phyloP scores from a whole-genome alignment of 345 rosid genomes.

The Eutrema yunnanense region DNA sequence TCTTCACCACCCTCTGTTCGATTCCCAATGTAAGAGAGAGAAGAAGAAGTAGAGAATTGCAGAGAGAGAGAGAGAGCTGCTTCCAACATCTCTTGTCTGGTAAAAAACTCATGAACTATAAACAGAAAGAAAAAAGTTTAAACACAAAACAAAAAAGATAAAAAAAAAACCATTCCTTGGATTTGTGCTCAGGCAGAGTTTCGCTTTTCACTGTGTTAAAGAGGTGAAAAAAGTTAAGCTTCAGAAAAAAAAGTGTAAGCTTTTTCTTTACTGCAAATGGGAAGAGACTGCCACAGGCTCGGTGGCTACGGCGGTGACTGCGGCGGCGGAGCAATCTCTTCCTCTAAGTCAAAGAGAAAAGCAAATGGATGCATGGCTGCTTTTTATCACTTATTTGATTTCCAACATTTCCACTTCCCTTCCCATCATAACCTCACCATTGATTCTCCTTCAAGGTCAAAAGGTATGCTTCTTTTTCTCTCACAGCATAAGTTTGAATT shows the following conservation, averaged over 20 bases:
- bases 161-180: not conserved
- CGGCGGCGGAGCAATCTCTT: not conserved
- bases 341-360: slow-evolving; percentile 11
- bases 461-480: slow-evolving; percentile 11
- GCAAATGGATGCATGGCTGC: slow-evolving; percentile 73
- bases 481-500: not conserved
- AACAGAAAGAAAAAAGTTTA: not conserved
- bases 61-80: slow-evolving; percentile 1
- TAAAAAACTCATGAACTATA: slow-evolving; percentile 1
- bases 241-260: not conserved
- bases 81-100: slow-evolving; percentile 20
- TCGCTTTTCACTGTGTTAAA: slow-evolving; percentile 8
- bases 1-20: slow-evolving; percentile 26
- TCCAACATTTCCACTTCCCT: slow-evolving; percentile 49
- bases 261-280: slow-evolving; percentile 38
- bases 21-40: slow-evolving; percentile 28
- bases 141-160: not conserved
- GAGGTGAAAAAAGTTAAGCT: not conserved
- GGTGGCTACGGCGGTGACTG: slow-evolving; percentile 13
- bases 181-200: not conserved
- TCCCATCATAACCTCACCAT: slow-evolving; percentile 31
- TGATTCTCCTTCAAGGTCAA: slow-evolving; percentile 26
- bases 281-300: slow-evolving; percentile 44
- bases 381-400: slow-evolving; percentile 72
- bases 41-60: not conserved